A percentile compares a stretch with the other conserved stretches of the same genome.
Conservation (phyloP, 768 basidiomycete genomes). For the Pleurotus cornucopiae region DNA sequence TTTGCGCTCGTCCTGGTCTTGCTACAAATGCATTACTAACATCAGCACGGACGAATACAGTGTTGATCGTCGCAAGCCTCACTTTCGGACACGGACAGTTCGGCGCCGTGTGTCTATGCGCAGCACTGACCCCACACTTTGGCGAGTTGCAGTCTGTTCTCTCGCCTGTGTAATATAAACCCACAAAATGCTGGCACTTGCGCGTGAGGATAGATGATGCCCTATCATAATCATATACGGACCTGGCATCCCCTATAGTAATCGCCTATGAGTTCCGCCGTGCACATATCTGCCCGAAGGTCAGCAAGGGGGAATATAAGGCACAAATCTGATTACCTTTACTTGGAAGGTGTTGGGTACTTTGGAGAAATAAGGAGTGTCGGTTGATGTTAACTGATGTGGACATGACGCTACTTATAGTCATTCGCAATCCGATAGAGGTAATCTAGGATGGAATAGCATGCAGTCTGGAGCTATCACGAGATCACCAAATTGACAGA, state of each 20-base stretch:
- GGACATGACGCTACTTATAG: constrained; percentile 4
- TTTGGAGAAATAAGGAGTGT: not conserved
- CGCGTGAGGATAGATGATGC: constrained; percentile 3
- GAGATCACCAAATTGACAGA: constrained; percentile 3
- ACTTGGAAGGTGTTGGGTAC: constrained; percentile 3
- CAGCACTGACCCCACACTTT: constrained; percentile 48
- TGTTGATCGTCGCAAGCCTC: constrained; percentile 14
- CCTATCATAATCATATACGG: constrained; percentile 6
- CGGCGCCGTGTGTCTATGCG: constrained; percentile 57
- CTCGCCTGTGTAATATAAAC: constrained; percentile 58
- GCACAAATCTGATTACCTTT: not conserved
- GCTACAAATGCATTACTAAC: not conserved
- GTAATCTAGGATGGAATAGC: constrained; percentile 6
- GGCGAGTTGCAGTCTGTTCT: constrained; percentile 49
- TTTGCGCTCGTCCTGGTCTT: constrained; percentile 38
- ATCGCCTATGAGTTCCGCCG: constrained; percentile 24
- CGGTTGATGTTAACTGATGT: too few species aligned
- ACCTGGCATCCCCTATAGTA: constrained; percentile 41
- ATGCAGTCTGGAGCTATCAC: constrained; percentile 6
- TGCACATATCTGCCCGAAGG: not conserved
- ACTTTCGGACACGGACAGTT: constrained; percentile 54
- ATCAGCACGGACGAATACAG: constrained; percentile 22
- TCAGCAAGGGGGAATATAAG: not conserved
- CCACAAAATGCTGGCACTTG: constrained; percentile 53
- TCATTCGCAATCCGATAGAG: constrained; percentile 6